These are phyloP conservation scores for Rhizophagus sp. DNA, from an alignment of 192 early-diverging fungal species.

Conservation along the genomic window DNA sequence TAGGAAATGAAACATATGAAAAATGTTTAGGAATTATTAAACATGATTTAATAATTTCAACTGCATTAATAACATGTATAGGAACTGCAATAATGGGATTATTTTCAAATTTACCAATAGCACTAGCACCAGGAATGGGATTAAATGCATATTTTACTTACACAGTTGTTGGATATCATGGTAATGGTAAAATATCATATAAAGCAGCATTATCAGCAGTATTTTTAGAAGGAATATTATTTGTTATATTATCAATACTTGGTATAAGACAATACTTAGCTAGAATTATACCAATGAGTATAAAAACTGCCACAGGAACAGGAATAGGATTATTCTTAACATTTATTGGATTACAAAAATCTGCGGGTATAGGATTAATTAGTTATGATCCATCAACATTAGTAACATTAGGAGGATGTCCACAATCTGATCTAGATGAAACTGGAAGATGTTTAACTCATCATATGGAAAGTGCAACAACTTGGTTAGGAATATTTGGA, in stretches of 20 bases:
- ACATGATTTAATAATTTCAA: constrained; percentile 76
- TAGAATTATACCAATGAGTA: constrained; percentile 65
- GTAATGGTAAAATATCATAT: constrained; percentile 70
- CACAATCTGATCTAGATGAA: constrained; percentile 49
- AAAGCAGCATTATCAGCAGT: constrained; percentile 76
- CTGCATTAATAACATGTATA: constrained; percentile 67
- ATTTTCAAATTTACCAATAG: constrained; percentile 78
- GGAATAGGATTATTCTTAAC: constrained; percentile 81
- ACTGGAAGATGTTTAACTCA: constrained; percentile 56
- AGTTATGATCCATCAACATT: constrained; percentile 60
- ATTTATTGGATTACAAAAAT: constrained; percentile 77
- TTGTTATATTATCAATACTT: constrained; percentile 71
- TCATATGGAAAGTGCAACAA: constrained; percentile 64
- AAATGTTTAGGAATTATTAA: constrained; percentile 61
- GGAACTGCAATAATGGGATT: constrained; percentile 66
- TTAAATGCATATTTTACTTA: constrained; percentile 86
- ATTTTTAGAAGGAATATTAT: constrained; percentile 82
- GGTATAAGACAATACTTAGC: constrained; percentile 82
- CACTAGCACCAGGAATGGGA: constrained; percentile 84
- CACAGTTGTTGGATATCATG: constrained; percentile 82
- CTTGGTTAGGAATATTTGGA: constrained; percentile 77
- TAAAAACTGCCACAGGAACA: constrained; percentile 73
- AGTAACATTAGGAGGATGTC: constrained; percentile 69
- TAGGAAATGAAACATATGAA: constrained; percentile 55
- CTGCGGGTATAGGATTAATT: constrained; percentile 80